Conservation (phyloP, 176 grass and related monocot genomes). For the Calamus simplicifolius region DNA sequence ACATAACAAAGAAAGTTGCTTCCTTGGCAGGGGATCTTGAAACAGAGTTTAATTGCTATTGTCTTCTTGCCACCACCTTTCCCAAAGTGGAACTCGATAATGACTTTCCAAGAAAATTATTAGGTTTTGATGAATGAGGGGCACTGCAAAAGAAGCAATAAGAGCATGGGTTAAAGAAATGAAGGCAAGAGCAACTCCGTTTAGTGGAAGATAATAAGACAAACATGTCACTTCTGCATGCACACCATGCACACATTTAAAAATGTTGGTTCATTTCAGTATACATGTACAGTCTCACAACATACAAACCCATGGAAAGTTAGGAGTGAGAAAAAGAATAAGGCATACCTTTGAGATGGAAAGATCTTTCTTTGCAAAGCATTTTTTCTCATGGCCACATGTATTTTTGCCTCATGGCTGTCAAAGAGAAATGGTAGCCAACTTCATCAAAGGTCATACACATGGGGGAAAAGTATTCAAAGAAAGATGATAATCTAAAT, state of each 20-base stretch:
- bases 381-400: constrained; percentile 22
- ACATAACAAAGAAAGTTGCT: too few species aligned
- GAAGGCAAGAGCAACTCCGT: too few species aligned
- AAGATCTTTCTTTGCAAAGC: constrained; percentile 13
- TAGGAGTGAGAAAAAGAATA: neutral
- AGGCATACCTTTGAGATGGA: constrained; percentile 9
- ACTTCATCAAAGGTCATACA: neutral
- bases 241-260: too few species aligned
- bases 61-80: constrained; percentile 7
- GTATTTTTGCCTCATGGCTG: constrained; percentile 29
- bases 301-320: too few species aligned
- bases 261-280: neutral
- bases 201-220: too few species aligned
- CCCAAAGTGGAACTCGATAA: constrained; percentile 1
- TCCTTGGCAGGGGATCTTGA: too few species aligned
- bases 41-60: neutral
- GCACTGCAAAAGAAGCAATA: too few species aligned
- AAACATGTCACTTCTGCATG: too few species aligned
- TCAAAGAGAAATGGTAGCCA: neutral
- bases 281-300: neutral
- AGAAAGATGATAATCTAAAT: too few species aligned
- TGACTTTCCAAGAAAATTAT: constrained; percentile 4
- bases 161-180: too few species aligned
- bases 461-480: too few species aligned
- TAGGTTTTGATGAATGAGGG: constrained; percentile 4